Evolutionary conservation across 148 eudicot species (phyloP).

Genomic region (Fagopyrum tataricum): DNA sequence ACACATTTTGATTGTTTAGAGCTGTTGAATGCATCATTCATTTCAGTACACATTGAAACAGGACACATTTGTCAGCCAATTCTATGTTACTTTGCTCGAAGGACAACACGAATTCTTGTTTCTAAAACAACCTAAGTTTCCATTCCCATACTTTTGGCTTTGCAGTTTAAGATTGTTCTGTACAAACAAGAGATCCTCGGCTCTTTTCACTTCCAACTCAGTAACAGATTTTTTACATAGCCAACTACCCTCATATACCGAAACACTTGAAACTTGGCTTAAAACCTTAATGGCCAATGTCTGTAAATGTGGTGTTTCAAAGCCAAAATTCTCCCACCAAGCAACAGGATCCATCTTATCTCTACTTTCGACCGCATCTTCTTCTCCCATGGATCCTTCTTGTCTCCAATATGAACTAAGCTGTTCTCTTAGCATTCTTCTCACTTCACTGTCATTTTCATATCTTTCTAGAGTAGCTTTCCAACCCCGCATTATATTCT

Average conservation of each 20-base stretch:
- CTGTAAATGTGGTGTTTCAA: conserved; percentile 38
- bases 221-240: conserved; percentile 26
- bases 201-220: conserved; percentile 32
- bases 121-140: background rate
- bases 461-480: conserved; percentile 35
- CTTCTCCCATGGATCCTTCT: conserved; percentile 42
- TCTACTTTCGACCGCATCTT: conserved; percentile 43
- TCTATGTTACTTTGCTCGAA: conserved; percentile 1
- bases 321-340: conserved; percentile 57
- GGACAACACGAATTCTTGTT: background rate
- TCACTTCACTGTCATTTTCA: conserved; percentile 27
- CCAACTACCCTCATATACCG: conserved; percentile 27
- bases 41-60: background rate
- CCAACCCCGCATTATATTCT: conserved; percentile 42
- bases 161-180: conserved; percentile 33
- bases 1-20: too few species aligned
- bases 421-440: conserved; percentile 34
- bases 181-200: conserved; percentile 40
- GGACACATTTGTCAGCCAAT: too few species aligned
- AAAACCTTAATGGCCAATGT: conserved; percentile 37
- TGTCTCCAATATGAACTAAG: conserved; percentile 33
- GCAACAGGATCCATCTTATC: conserved; percentile 52
- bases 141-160: background rate
- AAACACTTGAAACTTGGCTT: conserved; percentile 33
- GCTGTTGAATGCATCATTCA: background rate